These are phyloP conservation scores for Pseudonitzschia delicatissima DNA, from an alignment of 108 stramenopile genomes.

Conservation along the genomic window DNA sequence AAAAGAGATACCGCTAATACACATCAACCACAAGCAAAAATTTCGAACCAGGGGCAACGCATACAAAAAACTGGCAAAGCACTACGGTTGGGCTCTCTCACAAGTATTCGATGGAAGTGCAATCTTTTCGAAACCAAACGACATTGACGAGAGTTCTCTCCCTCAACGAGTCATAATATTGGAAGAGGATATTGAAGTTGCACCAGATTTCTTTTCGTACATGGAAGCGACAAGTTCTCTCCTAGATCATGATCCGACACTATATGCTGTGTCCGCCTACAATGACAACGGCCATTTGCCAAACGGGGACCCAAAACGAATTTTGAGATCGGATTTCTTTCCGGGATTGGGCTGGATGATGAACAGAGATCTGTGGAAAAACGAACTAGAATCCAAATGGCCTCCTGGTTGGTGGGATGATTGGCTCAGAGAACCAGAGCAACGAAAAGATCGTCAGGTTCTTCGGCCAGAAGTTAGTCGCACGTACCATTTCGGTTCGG, in stretches of 20 bases:
- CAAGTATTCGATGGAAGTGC: conserved; percentile 56
- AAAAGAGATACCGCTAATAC: conserved; percentile 54
- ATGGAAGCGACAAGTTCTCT: conserved; percentile 79
- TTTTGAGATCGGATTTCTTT: conserved; percentile 90
- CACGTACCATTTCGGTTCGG: conserved; percentile 82
- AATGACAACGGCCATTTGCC: conserved; percentile 86
- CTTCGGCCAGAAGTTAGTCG: conserved; percentile 85
- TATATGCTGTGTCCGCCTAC: conserved; percentile 90
- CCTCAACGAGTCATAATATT: conserved; percentile 78
- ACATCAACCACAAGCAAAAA: conserved; percentile 37
- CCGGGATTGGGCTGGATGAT: conserved; percentile 97
- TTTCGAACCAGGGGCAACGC: conserved; percentile 14
- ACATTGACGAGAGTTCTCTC: conserved; percentile 17
- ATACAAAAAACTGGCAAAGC: conserved; percentile 65
- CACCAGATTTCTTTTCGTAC: conserved; percentile 89
- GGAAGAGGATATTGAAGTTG: conserved; percentile 90
- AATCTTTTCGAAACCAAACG: not conserved
- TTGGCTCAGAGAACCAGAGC: conserved; percentile 88
- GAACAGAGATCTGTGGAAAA: conserved; percentile 69
- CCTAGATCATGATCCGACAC: conserved; percentile 65
- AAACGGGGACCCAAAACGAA: conserved; percentile 32
- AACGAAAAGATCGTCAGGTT: conserved; percentile 75
- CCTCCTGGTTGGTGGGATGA: conserved; percentile 89
- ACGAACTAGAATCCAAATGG: conserved; percentile 60
- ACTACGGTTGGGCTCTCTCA: conserved; percentile 84